These are phyloP conservation scores for Blastocystis sp. DNA, from an alignment of 352 stramenopile genomes.

Conservation along the genomic window DNA sequence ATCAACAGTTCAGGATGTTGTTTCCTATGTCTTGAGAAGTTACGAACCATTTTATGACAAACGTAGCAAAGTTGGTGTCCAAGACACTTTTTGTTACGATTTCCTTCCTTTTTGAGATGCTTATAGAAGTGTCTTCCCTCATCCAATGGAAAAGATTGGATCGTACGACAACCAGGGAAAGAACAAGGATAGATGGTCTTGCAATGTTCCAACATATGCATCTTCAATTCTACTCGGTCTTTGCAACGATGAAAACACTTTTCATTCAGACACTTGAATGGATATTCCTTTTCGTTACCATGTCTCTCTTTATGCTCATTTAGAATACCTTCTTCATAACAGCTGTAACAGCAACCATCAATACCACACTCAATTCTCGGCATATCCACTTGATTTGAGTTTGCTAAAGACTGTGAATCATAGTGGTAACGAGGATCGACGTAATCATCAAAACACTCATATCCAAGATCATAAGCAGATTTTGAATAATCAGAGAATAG, in stretches of 20 bases:
- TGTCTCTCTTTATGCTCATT: not conserved
- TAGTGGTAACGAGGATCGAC: not conserved
- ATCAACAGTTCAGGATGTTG: not conserved
- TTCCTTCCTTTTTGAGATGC: too few species aligned
- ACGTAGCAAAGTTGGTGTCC: not conserved
- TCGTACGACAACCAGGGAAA: not conserved
- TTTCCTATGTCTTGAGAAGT: not conserved
- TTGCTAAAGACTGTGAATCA: not conserved
- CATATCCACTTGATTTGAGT: too few species aligned
- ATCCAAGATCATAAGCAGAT: not conserved
- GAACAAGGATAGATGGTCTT: not conserved
- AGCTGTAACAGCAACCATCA: not conserved
- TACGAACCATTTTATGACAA: not conserved
- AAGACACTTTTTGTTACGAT: too few species aligned
- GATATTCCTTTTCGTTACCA: not conserved
- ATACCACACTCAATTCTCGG: not conserved
- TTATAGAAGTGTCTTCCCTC: not conserved
- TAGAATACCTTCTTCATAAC: not conserved
- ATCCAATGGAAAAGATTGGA: not conserved
- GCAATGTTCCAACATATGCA: not conserved
- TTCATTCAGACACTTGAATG: not conserved
- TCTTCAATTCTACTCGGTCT: not conserved
- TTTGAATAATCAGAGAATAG: not conserved
- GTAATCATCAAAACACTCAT: constrained; percentile 34
- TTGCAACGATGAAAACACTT: not conserved